These are phyloP conservation scores for Tetrahymena borealis DNA, from an alignment of 73 alveolate genomes.

Conservation along the genomic window DNA sequence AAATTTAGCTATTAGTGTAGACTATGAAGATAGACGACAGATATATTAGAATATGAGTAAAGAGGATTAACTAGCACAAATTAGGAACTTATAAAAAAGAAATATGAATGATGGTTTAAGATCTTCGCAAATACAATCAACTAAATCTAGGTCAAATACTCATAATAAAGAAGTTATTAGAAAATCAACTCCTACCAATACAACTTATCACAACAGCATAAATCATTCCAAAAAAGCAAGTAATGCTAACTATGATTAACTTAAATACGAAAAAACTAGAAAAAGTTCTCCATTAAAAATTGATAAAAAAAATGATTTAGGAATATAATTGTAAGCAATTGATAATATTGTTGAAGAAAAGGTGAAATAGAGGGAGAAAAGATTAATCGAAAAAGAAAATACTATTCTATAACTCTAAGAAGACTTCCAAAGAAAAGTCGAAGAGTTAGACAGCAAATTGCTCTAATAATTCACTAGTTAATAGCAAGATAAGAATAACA, in stretches of 20 bases:
- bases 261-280: background rate
- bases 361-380: background rate
- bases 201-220: background rate
- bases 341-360: background rate
- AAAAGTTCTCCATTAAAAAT: background rate
- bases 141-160: no score
- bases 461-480: background rate
- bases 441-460: background rate
- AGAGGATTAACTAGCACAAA: no score
- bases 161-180: no score
- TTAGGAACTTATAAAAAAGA: no score
- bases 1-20: no score
- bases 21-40: no score
- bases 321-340: background rate
- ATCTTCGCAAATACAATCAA: no score
- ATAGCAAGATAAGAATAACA: background rate
- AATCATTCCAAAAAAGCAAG: background rate
- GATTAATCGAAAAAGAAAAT: background rate
- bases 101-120: no score
- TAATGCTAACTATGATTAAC: background rate
- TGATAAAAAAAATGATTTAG: background rate
- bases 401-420: background rate
- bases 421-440: background rate
- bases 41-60: no score
- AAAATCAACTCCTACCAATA: no score